Conservation (phyloP, 768 basidiomycete genomes). For the Lepiota brunneoincarnata region DNA sequence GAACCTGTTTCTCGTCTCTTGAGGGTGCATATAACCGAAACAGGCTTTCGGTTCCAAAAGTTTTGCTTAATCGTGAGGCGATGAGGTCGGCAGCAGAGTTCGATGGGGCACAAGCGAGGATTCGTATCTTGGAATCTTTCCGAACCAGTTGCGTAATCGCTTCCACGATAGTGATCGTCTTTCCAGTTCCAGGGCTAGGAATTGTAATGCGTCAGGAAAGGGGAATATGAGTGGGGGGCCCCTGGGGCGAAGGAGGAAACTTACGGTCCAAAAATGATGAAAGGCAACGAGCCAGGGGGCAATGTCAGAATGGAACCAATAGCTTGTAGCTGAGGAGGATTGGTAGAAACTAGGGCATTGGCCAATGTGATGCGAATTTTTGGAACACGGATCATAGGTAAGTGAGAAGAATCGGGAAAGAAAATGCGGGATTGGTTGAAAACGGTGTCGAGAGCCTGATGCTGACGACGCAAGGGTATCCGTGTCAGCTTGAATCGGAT, state of each 20-base stretch:
- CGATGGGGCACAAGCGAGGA: constrained; percentile 62
- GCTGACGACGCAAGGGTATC: constrained; percentile 53
- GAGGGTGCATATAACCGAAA: constrained; percentile 59
- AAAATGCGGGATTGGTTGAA: constrained; percentile 46
- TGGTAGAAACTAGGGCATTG: constrained; percentile 43
- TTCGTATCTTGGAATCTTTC: constrained; percentile 32
- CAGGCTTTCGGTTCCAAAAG: constrained; percentile 31
- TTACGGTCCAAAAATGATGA: constrained; percentile 63
- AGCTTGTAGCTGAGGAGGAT: constrained; percentile 46
- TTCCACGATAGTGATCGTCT: constrained; percentile 63
- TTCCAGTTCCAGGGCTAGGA: constrained; percentile 59
- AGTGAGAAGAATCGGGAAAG: constrained; percentile 36
- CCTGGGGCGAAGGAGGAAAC: constrained; percentile 25
- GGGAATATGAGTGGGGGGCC: neutral
- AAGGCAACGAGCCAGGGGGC: constrained; percentile 47
- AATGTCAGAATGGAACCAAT: constrained; percentile 44
- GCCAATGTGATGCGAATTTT: constrained; percentile 21
- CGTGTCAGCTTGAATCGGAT: constrained; percentile 60
- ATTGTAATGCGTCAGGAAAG: neutral
- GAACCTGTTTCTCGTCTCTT: constrained; percentile 40
- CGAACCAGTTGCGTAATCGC: constrained; percentile 51
- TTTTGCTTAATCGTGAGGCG: constrained; percentile 37
- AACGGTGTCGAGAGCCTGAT: constrained; percentile 49
- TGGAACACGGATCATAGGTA: neutral
- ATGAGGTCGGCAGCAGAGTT: constrained; percentile 67